Conservation (phyloP, 148 eudicot species). For the Silene latifolia region DNA sequence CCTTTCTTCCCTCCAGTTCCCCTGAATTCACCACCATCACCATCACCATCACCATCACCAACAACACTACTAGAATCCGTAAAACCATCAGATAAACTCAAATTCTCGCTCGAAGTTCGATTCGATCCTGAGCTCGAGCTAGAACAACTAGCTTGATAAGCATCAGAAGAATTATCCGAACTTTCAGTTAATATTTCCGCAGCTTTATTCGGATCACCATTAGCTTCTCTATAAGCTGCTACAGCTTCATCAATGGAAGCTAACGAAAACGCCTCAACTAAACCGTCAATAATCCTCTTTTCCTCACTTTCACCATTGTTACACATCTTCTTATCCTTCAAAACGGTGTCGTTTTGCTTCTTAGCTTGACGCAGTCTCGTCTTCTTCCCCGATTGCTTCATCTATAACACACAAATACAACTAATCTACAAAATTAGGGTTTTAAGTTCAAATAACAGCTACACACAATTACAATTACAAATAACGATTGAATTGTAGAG, state of each 20-base stretch:
- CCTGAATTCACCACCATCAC: conserved; percentile 16
- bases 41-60: not conserved
- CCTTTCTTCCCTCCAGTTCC: conserved; percentile 52
- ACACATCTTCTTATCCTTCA: not conserved
- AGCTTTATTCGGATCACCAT: conserved; percentile 56
- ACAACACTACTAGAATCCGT: conserved; percentile 8
- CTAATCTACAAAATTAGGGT: conserved; percentile 16
- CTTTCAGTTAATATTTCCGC: conserved; percentile 50
- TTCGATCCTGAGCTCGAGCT: conserved; percentile 24
- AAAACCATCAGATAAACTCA: conserved; percentile 32
- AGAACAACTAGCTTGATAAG: conserved; percentile 38
- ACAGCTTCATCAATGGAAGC: conserved; percentile 59
- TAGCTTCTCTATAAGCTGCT: conserved; percentile 46
- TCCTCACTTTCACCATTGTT: conserved; percentile 25
- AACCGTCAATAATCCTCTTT: conserved; percentile 28
- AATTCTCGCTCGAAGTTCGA: conserved; percentile 8
- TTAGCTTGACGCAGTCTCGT: conserved; percentile 37
- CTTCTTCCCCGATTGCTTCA: conserved; percentile 63
- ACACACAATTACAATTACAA: not conserved
- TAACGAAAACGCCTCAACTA: conserved; percentile 59
- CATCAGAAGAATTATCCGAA: conserved; percentile 23
- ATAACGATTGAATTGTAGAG: not conserved
- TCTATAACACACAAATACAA: conserved; percentile 12
- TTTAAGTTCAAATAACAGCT: conserved; percentile 1
- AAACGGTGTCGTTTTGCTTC: conserved; percentile 9